Conservation (phyloP, 1,284 basidiomycete species). For the Anthracocystis walkeri region DNA sequence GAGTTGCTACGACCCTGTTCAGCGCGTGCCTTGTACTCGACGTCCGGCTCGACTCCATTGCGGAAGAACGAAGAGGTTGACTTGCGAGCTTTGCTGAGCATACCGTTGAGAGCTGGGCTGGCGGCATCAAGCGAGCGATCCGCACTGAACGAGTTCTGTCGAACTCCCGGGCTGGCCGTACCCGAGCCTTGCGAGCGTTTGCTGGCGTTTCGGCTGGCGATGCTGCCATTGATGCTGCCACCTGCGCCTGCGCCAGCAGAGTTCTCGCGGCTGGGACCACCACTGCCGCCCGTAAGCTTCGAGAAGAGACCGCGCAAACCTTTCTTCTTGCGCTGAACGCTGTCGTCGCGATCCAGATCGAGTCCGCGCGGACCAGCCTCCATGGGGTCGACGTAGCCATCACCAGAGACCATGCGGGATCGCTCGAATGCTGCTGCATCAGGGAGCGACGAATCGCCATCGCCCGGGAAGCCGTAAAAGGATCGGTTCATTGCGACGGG, state of each 20-base stretch:
- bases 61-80: slow-evolving; percentile 51
- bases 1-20: slow-evolving; percentile 18
- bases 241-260: slow-evolving; percentile 13
- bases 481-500: slow-evolving; percentile 44
- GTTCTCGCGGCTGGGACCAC: slow-evolving; percentile 22
- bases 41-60: slow-evolving; percentile 28
- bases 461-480: slow-evolving; percentile 61
- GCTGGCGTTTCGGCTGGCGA: slow-evolving; percentile 49
- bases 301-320: slow-evolving; percentile 56
- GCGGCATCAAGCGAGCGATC: slow-evolving; percentile 49
- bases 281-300: slow-evolving; percentile 49
- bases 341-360: slow-evolving; percentile 28
- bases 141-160: slow-evolving; percentile 39
- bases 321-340: slow-evolving; percentile 54
- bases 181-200: slow-evolving; percentile 46
- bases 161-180: slow-evolving; percentile 32
- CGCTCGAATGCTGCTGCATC: slow-evolving; percentile 39
- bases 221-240: slow-evolving; percentile 44
- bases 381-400: slow-evolving; percentile 51
- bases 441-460: slow-evolving; percentile 45
- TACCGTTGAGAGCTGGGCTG: slow-evolving; percentile 20
- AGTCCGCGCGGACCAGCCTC: slow-evolving; percentile 42
- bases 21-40: slow-evolving; percentile 17
- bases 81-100: slow-evolving; percentile 42
- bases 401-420: slow-evolving; percentile 39